phyloP scores from a whole-genome alignment of 305 asterid species.

The Solanum aculeatissimum region DNA sequence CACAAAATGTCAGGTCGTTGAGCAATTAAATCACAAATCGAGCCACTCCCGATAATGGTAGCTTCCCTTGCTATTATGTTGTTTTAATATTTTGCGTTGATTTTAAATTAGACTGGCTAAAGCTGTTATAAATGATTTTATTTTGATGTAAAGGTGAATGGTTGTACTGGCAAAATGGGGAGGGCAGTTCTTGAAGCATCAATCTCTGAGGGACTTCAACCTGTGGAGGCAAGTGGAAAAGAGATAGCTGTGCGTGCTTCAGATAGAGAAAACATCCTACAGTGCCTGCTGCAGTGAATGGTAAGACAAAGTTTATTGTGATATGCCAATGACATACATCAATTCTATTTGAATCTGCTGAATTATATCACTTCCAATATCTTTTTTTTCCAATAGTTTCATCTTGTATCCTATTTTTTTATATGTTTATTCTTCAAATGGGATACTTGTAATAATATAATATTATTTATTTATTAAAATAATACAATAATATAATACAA shows the following conservation, averaged over 20 bases:
- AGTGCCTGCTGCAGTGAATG: conserved; percentile 73
- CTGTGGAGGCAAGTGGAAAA: conserved; percentile 54
- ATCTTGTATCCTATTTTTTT: too few relatives aligned
- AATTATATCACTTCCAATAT: background rate
- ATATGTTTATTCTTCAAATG: too few relatives aligned
- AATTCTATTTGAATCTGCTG: background rate
- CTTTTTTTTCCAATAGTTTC: too few relatives aligned
- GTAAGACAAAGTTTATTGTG: conserved; percentile 10
- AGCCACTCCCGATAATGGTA: conserved; percentile 3
- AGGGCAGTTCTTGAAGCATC: conserved; percentile 92
- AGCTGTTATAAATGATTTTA: background rate
- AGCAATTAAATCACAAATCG: background rate
- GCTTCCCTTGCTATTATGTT: background rate
- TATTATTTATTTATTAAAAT: background rate
- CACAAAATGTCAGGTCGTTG: background rate
- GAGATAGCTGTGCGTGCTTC: conserved; percentile 62
- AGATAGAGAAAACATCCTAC: conserved; percentile 58
- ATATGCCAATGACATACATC: background rate
- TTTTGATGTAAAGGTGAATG: conserved; percentile 54
- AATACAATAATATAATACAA: background rate
- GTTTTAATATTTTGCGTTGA: background rate
- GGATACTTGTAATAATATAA: background rate
- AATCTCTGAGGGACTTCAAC: conserved; percentile 65
- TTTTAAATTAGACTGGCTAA: background rate
- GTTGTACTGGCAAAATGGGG: conserved; percentile 93